A percentile compares a stretch with the other conserved stretches of the same genome.
Conservation (phyloP, 108 stramenopile species). For the Chaetoceros tenuissimus region DNA sequence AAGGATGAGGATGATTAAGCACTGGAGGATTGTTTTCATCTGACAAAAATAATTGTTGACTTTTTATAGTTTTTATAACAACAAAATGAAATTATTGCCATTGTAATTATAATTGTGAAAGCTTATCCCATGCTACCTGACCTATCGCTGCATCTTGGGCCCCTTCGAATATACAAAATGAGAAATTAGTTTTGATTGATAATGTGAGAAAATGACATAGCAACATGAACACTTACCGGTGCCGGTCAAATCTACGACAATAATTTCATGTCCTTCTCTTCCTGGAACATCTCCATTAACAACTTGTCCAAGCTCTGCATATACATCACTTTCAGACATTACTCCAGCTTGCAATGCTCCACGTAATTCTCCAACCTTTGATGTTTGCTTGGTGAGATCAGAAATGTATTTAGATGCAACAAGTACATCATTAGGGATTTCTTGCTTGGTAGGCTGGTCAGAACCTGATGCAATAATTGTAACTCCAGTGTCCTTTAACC, state of each 20-base stretch:
- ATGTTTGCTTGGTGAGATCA: slow-evolving; percentile 87
- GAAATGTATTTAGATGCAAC: slow-evolving; percentile 70
- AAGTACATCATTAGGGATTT: slow-evolving; percentile 83
- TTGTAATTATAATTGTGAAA: slow-evolving; percentile 21
- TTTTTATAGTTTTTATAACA: not conserved
- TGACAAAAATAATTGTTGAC: not conserved
- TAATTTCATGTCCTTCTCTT: slow-evolving; percentile 85
- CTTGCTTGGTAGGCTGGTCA: slow-evolving; percentile 92
- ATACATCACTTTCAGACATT: slow-evolving; percentile 87
- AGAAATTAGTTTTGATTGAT: too few species aligned
- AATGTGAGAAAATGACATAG: too few species aligned
- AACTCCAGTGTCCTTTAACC: slow-evolving; percentile 73
- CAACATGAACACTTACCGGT: too few species aligned
- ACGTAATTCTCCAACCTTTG: slow-evolving; percentile 85
- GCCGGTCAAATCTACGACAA: slow-evolving; percentile 94
- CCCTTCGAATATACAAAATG: too few species aligned
- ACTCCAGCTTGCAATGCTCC: slow-evolving; percentile 71
- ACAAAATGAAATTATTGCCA: not conserved
- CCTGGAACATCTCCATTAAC: slow-evolving; percentile 88
- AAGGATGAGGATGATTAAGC: not conserved
- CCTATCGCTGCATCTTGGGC: slow-evolving; percentile 91
- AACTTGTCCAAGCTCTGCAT: slow-evolving; percentile 88
- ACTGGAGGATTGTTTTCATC: not conserved
- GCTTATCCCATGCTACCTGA: slow-evolving; percentile 80
- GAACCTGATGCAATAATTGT: slow-evolving; percentile 90